Conservation (phyloP, 140 eudicot genomes). For the Oenanthe javanica region DNA sequence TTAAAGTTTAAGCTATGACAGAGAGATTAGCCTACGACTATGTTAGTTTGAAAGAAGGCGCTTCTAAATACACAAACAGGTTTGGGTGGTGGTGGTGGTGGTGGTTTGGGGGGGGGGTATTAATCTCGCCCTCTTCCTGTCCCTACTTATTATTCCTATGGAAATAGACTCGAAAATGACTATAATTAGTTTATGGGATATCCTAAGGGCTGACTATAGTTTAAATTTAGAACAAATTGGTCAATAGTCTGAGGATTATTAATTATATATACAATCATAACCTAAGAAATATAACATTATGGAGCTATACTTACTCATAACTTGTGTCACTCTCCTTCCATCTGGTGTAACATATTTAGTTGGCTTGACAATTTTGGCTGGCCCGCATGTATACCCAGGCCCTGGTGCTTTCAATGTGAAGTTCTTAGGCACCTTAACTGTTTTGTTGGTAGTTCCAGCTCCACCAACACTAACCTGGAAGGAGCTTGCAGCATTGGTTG, state of each 20-base stretch:
- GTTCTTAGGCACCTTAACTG: slow-evolving; percentile 77
- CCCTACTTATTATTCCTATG: neutral
- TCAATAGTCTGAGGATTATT: neutral
- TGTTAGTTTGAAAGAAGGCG: too few species aligned
- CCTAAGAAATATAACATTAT: neutral
- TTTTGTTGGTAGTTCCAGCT: slow-evolving; percentile 85
- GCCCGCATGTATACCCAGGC: slow-evolving; percentile 94
- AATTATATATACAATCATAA: neutral
- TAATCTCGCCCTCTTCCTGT: neutral
- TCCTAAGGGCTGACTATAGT: too few species aligned
- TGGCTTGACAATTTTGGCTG: slow-evolving; percentile 61
- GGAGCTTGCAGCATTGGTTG: slow-evolving; percentile 55
- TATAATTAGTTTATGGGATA: neutral
- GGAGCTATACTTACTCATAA: slow-evolving; percentile 62
- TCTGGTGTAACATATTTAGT: slow-evolving; percentile 53
- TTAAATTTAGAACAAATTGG: too few species aligned
- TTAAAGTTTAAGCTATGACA: too few species aligned
- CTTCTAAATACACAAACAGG: too few species aligned
- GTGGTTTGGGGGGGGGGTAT: neutral
- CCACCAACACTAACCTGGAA: slow-evolving; percentile 87
- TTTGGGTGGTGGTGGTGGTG: too few species aligned
- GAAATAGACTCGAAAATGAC: neutral
- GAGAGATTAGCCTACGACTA: too few species aligned
- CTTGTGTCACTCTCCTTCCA: slow-evolving; percentile 89
- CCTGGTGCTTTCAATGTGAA: slow-evolving; percentile 86